A percentile compares a stretch with the other conserved stretches of the same genome.
These are phyloP conservation scores for Zygotorulaspora chibaensis DNA, from an alignment of 805 yeast genomes.

Conservation along the genomic window DNA sequence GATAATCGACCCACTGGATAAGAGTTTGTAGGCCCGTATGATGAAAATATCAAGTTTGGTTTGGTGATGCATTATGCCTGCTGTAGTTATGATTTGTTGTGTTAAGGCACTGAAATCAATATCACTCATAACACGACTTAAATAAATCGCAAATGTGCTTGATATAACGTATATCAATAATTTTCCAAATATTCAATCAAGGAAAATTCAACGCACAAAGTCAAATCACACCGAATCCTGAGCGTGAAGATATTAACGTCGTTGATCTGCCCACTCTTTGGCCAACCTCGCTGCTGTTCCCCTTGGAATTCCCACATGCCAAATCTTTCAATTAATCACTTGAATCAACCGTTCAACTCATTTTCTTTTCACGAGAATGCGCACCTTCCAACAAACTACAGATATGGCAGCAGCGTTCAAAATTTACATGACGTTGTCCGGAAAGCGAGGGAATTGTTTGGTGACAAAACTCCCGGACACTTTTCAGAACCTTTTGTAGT, in stretches of 20 bases:
- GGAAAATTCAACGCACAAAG: background rate
- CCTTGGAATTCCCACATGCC: background rate
- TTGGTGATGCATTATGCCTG: slow-evolving; percentile 23
- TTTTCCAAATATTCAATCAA: background rate
- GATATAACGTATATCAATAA: background rate
- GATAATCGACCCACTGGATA: slow-evolving; percentile 18
- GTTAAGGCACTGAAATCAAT: slow-evolving; percentile 18
- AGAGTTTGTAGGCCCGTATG: slow-evolving; percentile 22
- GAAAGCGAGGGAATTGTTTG: too few species aligned
- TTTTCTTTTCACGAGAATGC: background rate
- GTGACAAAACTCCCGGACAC: background rate
- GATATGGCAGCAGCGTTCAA: background rate
- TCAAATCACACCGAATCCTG: background rate
- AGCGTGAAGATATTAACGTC: background rate
- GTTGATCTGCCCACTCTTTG: background rate
- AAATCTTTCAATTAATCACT: background rate
- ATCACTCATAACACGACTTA: slow-evolving; percentile 16
- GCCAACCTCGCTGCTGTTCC: background rate
- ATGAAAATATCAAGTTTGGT: slow-evolving; percentile 25
- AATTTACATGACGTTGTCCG: background rate
- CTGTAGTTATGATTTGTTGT: slow-evolving; percentile 13
- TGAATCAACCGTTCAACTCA: background rate
- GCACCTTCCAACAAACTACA: slow-evolving; percentile 1
- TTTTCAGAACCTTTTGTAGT: too few species aligned
- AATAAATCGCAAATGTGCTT: background rate